These are phyloP conservation scores for Polyrhizophydium stewartii DNA, from an alignment of 371 early-diverging fungal species.

Conservation along the genomic window DNA sequence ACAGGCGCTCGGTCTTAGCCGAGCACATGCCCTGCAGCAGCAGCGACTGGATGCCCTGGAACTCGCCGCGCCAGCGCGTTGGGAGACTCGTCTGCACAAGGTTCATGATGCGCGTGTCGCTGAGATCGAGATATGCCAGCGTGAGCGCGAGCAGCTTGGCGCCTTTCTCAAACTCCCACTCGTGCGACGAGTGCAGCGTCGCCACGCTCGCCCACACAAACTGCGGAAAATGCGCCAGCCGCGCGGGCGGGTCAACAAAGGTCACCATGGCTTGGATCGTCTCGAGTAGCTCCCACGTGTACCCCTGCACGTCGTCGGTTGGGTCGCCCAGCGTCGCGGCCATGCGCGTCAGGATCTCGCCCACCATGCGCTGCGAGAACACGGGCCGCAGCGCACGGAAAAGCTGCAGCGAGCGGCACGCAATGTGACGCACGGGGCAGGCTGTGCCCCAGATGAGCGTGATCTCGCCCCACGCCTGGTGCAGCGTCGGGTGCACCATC, in stretches of 20 bases:
- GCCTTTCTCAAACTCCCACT: constrained; percentile 71
- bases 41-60: constrained; percentile 71
- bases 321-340: constrained; percentile 82
- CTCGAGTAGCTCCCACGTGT: constrained; percentile 78
- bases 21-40: constrained; percentile 71
- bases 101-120: constrained; percentile 23
- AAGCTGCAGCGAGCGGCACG: constrained; percentile 84
- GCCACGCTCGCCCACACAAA: constrained; percentile 80
- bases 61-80: constrained; percentile 69
- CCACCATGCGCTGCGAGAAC: constrained; percentile 73
- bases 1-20: constrained; percentile 50
- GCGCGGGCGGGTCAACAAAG: constrained; percentile 8
- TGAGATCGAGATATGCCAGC: constrained; percentile 50
- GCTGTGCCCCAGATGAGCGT: constrained; percentile 88
- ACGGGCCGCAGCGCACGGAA: constrained; percentile 75
- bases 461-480: constrained; percentile 80
- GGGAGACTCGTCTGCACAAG: constrained; percentile 58
- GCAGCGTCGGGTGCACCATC: constrained; percentile 60
- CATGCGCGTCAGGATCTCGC: constrained; percentile 77
- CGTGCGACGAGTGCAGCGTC: constrained; percentile 69
- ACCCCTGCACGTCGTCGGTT: constrained; percentile 77
- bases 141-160: constrained; percentile 61
- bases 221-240: constrained; percentile 67
- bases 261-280: constrained; percentile 62
- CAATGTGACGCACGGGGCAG: constrained; percentile 87